A percentile compares a stretch with the other conserved stretches of the same genome.
Conservation (phyloP, 1,284 basidiomycete species). For the Sporisorium graminicola region DNA sequence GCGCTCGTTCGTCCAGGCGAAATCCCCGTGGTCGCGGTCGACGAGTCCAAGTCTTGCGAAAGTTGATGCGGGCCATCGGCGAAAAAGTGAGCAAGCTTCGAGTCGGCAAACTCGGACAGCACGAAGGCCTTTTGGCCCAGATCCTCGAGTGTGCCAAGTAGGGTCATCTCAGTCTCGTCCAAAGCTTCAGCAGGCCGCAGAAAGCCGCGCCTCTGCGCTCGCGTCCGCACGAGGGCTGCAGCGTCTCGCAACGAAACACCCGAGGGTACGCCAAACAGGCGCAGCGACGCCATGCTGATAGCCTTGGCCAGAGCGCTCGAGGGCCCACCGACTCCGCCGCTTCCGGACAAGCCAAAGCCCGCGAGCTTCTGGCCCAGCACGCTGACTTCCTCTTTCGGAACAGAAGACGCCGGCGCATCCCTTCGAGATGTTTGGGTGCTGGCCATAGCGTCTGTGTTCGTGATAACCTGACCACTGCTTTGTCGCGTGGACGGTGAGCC, state of each 20-base stretch:
- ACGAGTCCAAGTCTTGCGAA: conserved; percentile 36
- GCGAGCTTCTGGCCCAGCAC: conserved; percentile 44
- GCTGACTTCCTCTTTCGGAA: conserved; percentile 41
- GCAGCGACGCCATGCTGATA: conserved; percentile 88
- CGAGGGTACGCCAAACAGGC: conserved; percentile 81
- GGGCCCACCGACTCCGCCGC: conserved; percentile 16
- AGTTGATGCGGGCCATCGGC: conserved; percentile 71
- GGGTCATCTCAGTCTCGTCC: conserved; percentile 76
- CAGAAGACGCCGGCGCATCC: conserved; percentile 16
- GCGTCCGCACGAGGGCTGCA: conserved; percentile 60
- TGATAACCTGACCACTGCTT: conserved; percentile 32
- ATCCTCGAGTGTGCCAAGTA: conserved; percentile 83
- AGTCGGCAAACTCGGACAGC: conserved; percentile 90
- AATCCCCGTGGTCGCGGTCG: conserved; percentile 26
- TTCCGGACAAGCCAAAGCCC: conserved; percentile 20
- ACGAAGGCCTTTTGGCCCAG: conserved; percentile 95
- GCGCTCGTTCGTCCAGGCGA: conserved; percentile 34
- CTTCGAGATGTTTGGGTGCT: conserved; percentile 31
- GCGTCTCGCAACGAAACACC: conserved; percentile 63
- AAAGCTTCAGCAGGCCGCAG: conserved; percentile 38
- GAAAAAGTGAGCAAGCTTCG: conserved; percentile 82
- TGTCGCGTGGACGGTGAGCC: conserved; percentile 49
- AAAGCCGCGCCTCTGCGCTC: conserved; percentile 59
- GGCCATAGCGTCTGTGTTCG: conserved; percentile 32
- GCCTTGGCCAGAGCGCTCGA: conserved; percentile 77